A percentile compares a stretch with the other conserved stretches of the same genome.
phyloP scores from a whole-genome alignment of 2,329 filamentous ascomycete species.

The Talaromyces piceae region DNA sequence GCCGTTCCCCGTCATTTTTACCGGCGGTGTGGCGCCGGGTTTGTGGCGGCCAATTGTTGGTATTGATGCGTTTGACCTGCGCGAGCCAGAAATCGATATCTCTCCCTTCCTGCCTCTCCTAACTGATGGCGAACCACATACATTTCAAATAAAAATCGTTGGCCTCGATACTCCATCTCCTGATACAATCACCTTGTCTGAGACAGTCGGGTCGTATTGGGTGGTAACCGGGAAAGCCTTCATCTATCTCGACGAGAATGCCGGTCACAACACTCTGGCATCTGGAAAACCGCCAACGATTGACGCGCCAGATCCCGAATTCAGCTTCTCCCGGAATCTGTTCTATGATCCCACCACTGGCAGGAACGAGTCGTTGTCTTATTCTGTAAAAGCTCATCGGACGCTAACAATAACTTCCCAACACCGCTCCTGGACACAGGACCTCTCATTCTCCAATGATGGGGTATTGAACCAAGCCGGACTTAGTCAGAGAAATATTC shows the following conservation, averaged over 20 bases:
- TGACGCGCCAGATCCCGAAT: conserved; percentile 35
- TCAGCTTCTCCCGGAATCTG: conserved; percentile 38
- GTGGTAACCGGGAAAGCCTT: conserved; percentile 73
- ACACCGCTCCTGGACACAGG: conserved; percentile 51
- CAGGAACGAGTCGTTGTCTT: conserved; percentile 53
- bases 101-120: conserved; percentile 66
- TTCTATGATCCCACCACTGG: conserved; percentile 37
- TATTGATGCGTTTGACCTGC: conserved; percentile 69
- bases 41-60: conserved; percentile 74
- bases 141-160: conserved; percentile 59
- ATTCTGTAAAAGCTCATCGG: conserved; percentile 51
- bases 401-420: conserved; percentile 47
- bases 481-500: conserved; percentile 46
- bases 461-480: conserved; percentile 50
- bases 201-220: conserved; percentile 61
- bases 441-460: conserved; percentile 48
- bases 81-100: conserved; percentile 75
- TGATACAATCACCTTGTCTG: conserved; percentile 43
- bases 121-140: conserved; percentile 57
- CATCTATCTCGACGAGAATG: conserved; percentile 56
- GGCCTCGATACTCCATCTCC: conserved; percentile 54
- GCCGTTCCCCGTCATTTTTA: conserved; percentile 78
- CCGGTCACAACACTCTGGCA: not conserved
- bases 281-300: conserved; percentile 19
- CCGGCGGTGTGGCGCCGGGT: conserved; percentile 68